Conservation (phyloP, 768 basidiomycete species). For the Postia placenta region DNA sequence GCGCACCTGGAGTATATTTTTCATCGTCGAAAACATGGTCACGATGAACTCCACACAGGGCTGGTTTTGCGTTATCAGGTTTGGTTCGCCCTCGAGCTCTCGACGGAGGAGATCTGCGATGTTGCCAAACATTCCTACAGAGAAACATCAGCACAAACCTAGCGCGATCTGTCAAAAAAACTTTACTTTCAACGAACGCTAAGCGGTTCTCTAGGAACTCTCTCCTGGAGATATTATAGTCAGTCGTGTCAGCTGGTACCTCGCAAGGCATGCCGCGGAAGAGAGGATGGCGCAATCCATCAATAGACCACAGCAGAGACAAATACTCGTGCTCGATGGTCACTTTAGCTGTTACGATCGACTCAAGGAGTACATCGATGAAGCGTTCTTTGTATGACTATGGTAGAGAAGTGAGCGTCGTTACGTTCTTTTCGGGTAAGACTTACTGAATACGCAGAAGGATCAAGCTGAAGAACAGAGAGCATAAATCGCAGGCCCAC, state of each 20-base stretch:
- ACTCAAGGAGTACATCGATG: slow-evolving; percentile 46
- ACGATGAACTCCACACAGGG: slow-evolving; percentile 35
- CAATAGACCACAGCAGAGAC: slow-evolving; percentile 51
- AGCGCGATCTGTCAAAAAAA: background rate
- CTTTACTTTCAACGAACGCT: slow-evolving; percentile 34
- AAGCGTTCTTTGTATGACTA: slow-evolving; percentile 46
- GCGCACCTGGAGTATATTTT: slow-evolving; percentile 37
- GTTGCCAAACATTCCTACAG: slow-evolving; percentile 41
- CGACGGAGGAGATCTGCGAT: slow-evolving; percentile 30
- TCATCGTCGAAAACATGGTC: slow-evolving; percentile 47
- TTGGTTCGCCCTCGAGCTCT: slow-evolving; percentile 19
- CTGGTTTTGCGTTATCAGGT: slow-evolving; percentile 29
- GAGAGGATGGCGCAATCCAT: slow-evolving; percentile 47
- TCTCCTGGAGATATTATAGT: slow-evolving; percentile 18
- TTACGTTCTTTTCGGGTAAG: background rate
- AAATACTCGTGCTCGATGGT: slow-evolving; percentile 57
- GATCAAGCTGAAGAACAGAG: slow-evolving; percentile 50
- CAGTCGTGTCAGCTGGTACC: slow-evolving; percentile 3
- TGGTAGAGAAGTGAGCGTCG: background rate
- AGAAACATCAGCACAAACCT: too few species aligned
- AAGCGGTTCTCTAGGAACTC: slow-evolving; percentile 29
- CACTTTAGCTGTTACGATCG: slow-evolving; percentile 39
- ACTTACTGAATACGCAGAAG: slow-evolving; percentile 53
- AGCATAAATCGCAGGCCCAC: slow-evolving; percentile 61
- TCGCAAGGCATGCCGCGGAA: slow-evolving; percentile 30